Evolutionary conservation across 345 rosid genomes (phyloP), one percentile per base, ranked within the genome.

Genomic region (Rhizophora apiculata): DNA sequence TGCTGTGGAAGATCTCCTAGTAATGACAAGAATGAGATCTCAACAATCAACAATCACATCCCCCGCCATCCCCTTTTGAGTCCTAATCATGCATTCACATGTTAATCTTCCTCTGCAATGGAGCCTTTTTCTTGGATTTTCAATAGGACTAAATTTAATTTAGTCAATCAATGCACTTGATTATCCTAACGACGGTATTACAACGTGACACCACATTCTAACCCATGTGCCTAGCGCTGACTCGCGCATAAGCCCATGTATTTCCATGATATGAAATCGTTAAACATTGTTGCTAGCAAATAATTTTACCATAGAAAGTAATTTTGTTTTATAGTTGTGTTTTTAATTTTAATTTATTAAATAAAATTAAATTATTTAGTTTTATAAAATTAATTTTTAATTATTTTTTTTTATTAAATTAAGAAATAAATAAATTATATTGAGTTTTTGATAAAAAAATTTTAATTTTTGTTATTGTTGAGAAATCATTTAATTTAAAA

Each of bases 1-100:
- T 6, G 76, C 46, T 32, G 36, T 34, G 20, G 26, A 59, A 64
- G 31, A 46, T 74, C 52, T 74, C 57, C 31, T 22, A 13, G 26
- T 10, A 27, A 10, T n/a, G 26, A 32, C n/a, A 51, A 29, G 58
- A 46, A 53, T 1, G 30, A 49, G 67, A 27, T 27, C 2, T 2
- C 0, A 29, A 26, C 16, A 10, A 20, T 43, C 9, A 29, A 24
- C 52, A 68, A 43, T 58, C 55, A 68, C 57, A 49, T 26, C 22
- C 9, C 27, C 29, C 5, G n/a, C 18, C n/a, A 27, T 3, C 32
- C 54, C 49, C 30, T 61, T 34, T 9, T 34, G 37, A 34, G 37
- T 34, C 37, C 37, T 34, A 34, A 34, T 61, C 67, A 4, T 48
- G n/a, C 20, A 1, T 71, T 71, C 80, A 71, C 69, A 71, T 76